Evolutionary conservation across 768 basidiomycete genomes (phyloP).

Genomic region (Tricholoma hemisulphureum): DNA sequence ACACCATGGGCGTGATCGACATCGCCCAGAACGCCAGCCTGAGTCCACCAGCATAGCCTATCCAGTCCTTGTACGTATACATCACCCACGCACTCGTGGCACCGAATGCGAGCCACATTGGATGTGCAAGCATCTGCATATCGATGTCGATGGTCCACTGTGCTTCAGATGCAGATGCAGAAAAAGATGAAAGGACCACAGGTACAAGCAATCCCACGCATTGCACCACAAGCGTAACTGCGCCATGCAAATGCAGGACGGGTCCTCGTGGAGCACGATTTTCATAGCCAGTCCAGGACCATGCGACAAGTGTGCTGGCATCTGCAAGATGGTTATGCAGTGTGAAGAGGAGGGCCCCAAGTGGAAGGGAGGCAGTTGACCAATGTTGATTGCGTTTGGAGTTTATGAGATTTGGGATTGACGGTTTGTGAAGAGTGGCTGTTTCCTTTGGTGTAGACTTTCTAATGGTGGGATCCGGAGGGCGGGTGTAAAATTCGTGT

Average conservation of each 20-base stretch:
- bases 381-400: conserved; percentile 2
- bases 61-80: conserved; percentile 64
- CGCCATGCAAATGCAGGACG: conserved; percentile 67
- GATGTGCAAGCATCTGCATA: conserved; percentile 37
- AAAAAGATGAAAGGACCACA: conserved; percentile 23
- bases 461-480: too few species aligned
- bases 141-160: conserved; percentile 9
- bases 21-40: conserved; percentile 60
- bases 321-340: conserved; percentile 75
- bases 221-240: conserved; percentile 64
- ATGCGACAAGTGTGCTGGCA: conserved; percentile 74
- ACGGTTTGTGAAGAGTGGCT: not conserved
- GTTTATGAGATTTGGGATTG: not conserved
- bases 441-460: not conserved
- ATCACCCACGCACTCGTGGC: conserved; percentile 51
- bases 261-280: conserved; percentile 63
- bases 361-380: conserved; percentile 46
- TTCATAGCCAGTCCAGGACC: conserved; percentile 89
- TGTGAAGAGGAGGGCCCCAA: conserved; percentile 69
- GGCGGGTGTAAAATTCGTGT: conserved; percentile 51
- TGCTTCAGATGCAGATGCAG: conserved; percentile 11
- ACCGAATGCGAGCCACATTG: conserved; percentile 56
- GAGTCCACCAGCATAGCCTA: conserved; percentile 68
- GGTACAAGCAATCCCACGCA: conserved; percentile 52
- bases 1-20: conserved; percentile 56